Percentiles rank a stretch among this genome's conserved stretches.
These are phyloP conservation scores for Populus hybrid DNA, from an alignment of 441 rosid genomes.

Conservation along the genomic window DNA sequence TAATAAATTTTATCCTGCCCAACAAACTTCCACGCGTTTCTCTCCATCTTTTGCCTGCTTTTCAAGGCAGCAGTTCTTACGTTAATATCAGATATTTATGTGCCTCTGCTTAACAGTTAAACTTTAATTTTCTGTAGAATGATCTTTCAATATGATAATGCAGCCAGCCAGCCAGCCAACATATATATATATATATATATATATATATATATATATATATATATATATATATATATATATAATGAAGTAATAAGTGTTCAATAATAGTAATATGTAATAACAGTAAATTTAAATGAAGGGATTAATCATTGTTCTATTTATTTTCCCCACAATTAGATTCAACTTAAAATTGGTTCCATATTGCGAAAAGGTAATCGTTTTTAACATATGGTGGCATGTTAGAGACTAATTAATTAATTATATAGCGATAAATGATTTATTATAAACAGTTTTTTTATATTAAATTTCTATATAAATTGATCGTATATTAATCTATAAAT, in stretches of 20 bases:
- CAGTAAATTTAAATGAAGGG: not conserved
- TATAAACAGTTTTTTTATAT: too few relatives aligned
- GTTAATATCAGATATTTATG: not conserved
- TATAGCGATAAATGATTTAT: not conserved
- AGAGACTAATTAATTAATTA: not conserved
- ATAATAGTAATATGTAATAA: not conserved
- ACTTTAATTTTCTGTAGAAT: not conserved
- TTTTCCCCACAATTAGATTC: not conserved
- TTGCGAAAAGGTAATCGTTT: not conserved
- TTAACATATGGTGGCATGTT: not conserved
- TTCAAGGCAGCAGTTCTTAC: constrained; percentile 1
- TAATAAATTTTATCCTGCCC: not conserved
- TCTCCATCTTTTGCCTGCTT: not conserved
- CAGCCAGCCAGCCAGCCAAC: not conserved
- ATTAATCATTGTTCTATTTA: not conserved
- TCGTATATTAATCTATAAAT: not conserved
- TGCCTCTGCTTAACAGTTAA: not conserved
- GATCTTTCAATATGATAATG: not conserved
- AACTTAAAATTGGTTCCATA: not conserved
- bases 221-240: too few relatives aligned
- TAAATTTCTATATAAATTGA: not conserved
- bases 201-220: too few relatives aligned
- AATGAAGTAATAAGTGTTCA: not conserved
- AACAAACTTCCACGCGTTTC: not conserved
- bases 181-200: too few relatives aligned